Evolutionary conservation across 2,329 filamentous ascomycete species (phyloP).

Genomic region (Fonsecaea nubica): DNA sequence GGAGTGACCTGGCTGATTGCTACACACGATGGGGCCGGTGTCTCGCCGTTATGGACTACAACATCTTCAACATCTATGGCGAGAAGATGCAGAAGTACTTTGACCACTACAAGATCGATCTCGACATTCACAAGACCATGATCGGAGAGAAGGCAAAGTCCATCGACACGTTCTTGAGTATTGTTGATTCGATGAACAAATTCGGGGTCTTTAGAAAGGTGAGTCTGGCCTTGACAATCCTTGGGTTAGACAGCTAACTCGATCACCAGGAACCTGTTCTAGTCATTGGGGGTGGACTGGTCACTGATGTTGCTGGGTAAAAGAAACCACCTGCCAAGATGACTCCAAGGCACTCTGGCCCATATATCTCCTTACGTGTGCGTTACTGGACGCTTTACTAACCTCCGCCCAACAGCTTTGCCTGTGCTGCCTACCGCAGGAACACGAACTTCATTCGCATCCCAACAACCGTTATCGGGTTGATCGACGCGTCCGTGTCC

Average conservation of each 20-base stretch:
- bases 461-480: conserved; percentile 75
- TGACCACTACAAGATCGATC: conserved; percentile 65
- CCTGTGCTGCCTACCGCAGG: conserved; percentile 73
- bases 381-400: conserved; percentile 38
- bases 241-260: conserved; percentile 22
- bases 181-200: conserved; percentile 75
- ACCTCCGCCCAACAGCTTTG: conserved; percentile 58
- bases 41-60: conserved; percentile 72
- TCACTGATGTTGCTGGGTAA: conserved; percentile 77
- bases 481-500: conserved; percentile 76
- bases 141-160: conserved; percentile 79
- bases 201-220: conserved; percentile 73
- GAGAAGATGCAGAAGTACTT: conserved; percentile 71
- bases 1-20: conserved; percentile 67
- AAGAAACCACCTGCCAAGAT: conserved; percentile 50
- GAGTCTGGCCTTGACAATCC: conserved; percentile 32
- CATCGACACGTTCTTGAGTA: conserved; percentile 71
- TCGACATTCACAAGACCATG: conserved; percentile 74
- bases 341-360: conserved; percentile 59
- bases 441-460: conserved; percentile 77
- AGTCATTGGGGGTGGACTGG: conserved; percentile 71
- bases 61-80: conserved; percentile 73
- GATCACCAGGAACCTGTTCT: conserved; percentile 64
- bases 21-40: conserved; percentile 70
- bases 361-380: conserved; percentile 43